Evolutionary conservation across 1,284 basidiomycete genomes (phyloP), one percentile per base, ranked within the genome.

Genomic region (Tetrapyrgos nigripes): DNA sequence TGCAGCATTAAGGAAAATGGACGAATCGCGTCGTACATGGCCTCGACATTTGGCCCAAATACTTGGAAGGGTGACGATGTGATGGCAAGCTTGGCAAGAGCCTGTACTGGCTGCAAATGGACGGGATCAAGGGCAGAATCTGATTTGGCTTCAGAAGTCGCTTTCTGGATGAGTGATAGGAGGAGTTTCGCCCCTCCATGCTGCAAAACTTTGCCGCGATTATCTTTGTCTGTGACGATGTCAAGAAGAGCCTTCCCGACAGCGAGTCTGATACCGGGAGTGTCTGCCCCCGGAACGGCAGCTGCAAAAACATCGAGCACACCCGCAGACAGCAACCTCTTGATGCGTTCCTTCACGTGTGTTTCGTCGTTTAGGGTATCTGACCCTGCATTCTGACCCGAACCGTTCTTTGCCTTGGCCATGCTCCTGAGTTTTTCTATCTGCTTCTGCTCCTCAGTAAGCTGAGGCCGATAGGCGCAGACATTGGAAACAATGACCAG

Each of bases 1-100:
- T 86, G 81, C 33, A 97, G 79, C 55, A 96, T 77, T 29, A 85
- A 72, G 1, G 89, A 84, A 48, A 97, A 79, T 0, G 94, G 94
- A 1, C 88, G 83, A 56, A 97, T 87, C 3, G 88, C 87, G 70
- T 96, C 93, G 66, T 89, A 85, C n/a, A 91, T 80, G 2, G 86
- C 85, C 2, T 90, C 88, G 37, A 87, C 81, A 64, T 89, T 83
- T 1, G 94, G 92, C 2, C 93, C 92, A 75, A 97, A 97, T 29
- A 98, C 90, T 59, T 96, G 88, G 1, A 93, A 75, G 0, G 97
- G 97, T 13, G 95, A 89, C 1, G 94, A 83, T 0, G 96, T 96
- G 68, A 99, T 98, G 51, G 93, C 81, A 29, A 99, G 86, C 70
- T 97, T 98, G 10, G 96, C 93, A 14, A 98, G 79, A 1, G 95